Conservation (phyloP, 2,329 filamentous ascomycete species). For the Fusarium circinatum region DNA sequence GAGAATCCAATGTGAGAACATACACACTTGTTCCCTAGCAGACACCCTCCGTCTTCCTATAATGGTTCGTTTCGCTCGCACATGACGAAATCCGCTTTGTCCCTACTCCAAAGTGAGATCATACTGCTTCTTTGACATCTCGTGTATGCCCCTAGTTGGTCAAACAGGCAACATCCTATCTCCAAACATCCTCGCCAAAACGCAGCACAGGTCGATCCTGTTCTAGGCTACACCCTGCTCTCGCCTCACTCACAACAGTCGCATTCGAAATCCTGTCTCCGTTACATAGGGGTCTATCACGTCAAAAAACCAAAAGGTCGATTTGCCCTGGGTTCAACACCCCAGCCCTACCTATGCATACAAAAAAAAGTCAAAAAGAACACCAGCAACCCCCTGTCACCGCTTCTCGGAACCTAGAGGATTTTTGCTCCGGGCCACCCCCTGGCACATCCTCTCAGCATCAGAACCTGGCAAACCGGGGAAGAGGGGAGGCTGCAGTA, state of each 20-base stretch:
- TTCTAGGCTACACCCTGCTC: slow-evolving; percentile 28
- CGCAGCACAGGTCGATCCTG: slow-evolving; percentile 19
- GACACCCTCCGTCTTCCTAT: slow-evolving; percentile 5
- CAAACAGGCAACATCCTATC: slow-evolving; percentile 13
- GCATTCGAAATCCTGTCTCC: not conserved
- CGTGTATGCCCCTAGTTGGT: slow-evolving; percentile 18
- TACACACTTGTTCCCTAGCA: not conserved
- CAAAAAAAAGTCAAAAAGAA: not conserved
- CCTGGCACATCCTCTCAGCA: not conserved
- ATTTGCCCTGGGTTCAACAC: not conserved
- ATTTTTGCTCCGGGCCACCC: slow-evolving; percentile 7
- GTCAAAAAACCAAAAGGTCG: slow-evolving; percentile 7
- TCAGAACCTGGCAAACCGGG: slow-evolving; percentile 6
- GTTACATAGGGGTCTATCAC: slow-evolving; percentile 9
- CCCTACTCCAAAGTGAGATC: slow-evolving; percentile 22
- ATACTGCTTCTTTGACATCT: slow-evolving; percentile 15
- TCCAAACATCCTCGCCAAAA: slow-evolving; percentile 10
- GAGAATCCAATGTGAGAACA: not conserved
- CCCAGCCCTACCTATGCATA: slow-evolving; percentile 10
- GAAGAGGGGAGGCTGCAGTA: slow-evolving; percentile 34
- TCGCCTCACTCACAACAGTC: slow-evolving; percentile 16
- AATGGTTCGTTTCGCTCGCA: not conserved
- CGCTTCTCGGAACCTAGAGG: slow-evolving; percentile 20
- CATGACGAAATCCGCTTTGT: slow-evolving; percentile 22
- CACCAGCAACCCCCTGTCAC: slow-evolving; percentile 16